Base-by-base conservation (phyloP, 768 basidiomycete genomes). In the Boletus fagicola region DNA sequence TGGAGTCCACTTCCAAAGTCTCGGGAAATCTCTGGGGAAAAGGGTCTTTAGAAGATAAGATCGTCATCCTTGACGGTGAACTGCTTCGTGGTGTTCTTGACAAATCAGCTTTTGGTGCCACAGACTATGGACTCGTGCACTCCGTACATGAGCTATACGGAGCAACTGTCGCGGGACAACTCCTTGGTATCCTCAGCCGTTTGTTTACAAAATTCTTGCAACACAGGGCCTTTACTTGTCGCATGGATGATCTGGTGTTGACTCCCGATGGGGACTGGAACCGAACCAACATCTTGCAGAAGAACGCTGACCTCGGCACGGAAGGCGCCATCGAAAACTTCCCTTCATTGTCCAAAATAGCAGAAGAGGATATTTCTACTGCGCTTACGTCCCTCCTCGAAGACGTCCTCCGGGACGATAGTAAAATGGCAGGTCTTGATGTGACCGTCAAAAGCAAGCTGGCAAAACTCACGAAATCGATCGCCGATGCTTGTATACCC, bases 201-300 rank as follows among this genome's bases (percentile, higher is more conserved):
- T 77, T 98, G 33, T 94, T 99, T 75, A 98, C 97, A 44, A 98
- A 97, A 69, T 98, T 92, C 75, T 79, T 99, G 53, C 96, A 98
- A 65, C 92, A 94, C 65, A 90, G 94, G 42, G 97, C 94, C 0
- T 99, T 99, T 75, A 94, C 95, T 3, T 99, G 97, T 75, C 86
- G 97, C 20, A 98, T 98, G 92, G 97, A 99, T 73, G 97, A 99
- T 78, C 80, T 99, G 43, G 86, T 90, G 51, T 78, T 99, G 49
- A 98, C 94, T 8, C 81, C 84, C 0, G 83, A 86, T 54, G 95
- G 93, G 22, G 88, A 98, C 70, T 69, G 72, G 44, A 79, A 79
- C 55, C 83, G 97, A 61, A 75, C 78, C 47, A 78, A 85, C 39
- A 79, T 98, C 47, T 72, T 98, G 15, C 76, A 81, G 39, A 75